A percentile compares a stretch with the other conserved stretches of the same genome.
Evolutionary conservation across 805 yeast species (phyloP).

Genomic region (Metschnikowia dekortorum): DNA sequence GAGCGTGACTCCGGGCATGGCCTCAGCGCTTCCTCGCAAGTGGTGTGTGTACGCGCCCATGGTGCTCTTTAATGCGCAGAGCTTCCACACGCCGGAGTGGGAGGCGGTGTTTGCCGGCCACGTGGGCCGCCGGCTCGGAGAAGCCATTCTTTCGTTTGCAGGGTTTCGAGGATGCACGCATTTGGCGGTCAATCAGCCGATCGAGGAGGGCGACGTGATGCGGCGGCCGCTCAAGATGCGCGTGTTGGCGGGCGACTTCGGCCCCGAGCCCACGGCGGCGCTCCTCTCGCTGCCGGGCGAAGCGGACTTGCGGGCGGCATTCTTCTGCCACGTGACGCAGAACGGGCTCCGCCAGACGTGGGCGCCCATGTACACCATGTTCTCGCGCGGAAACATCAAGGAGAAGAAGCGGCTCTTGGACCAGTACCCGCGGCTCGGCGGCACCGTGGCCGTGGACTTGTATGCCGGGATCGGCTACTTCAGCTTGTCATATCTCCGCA

Average conservation of each 20-base stretch:
- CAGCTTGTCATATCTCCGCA: constrained; percentile 59
- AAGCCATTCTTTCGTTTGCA: constrained; percentile 1
- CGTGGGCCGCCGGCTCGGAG: constrained; percentile 15
- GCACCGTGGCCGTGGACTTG: constrained; percentile 55
- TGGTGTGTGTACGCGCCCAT: constrained; percentile 67
- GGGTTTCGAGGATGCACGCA: constrained; percentile 40
- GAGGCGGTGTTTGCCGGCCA: background rate
- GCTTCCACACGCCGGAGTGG: constrained; percentile 44
- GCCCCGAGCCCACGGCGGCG: constrained; percentile 33
- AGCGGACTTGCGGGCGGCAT: constrained; percentile 46
- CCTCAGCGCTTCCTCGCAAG: constrained; percentile 40
- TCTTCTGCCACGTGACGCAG: constrained; percentile 71
- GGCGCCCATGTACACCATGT: constrained; percentile 87
- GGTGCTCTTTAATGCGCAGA: constrained; percentile 49
- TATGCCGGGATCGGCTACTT: constrained; percentile 88
- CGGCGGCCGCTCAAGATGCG: constrained; percentile 60
- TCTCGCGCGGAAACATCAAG: constrained; percentile 79
- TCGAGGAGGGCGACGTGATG: constrained; percentile 49
- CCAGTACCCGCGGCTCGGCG: constrained; percentile 31
- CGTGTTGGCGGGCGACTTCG: constrained; percentile 66
- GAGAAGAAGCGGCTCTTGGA: constrained; percentile 67
- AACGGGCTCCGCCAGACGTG: constrained; percentile 75
- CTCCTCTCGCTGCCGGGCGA: constrained; percentile 16
- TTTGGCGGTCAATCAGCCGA: constrained; percentile 69
- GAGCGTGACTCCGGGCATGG: background rate